phyloP scores from a whole-genome alignment of 129 eudicot genomes.

The Oenanthe sinensis region DNA sequence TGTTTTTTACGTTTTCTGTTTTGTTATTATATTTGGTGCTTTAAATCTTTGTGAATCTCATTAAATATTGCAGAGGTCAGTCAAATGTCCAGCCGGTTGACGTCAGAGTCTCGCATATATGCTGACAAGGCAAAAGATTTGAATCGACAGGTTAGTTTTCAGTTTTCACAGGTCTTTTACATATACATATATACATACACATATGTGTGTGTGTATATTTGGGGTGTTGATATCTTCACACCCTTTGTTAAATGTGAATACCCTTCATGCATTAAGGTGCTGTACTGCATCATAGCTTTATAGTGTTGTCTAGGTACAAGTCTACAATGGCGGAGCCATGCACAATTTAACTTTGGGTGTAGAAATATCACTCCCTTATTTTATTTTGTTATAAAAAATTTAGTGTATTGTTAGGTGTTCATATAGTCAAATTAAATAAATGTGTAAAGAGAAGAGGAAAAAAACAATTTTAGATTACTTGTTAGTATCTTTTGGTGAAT shows the following conservation, averaged over 20 bases:
- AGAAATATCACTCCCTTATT: not conserved
- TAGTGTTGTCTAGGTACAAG: not conserved
- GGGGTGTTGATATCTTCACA: not conserved
- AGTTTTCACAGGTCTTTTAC: constrained; percentile 11
- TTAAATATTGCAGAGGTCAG: constrained; percentile 28
- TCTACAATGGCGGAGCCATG: not conserved
- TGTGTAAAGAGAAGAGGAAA: not conserved
- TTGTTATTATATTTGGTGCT: not conserved
- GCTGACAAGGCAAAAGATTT: constrained; percentile 28
- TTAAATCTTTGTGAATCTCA: not conserved
- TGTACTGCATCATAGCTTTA: too few species aligned
- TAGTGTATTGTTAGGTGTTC: not conserved
- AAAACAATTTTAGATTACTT: not conserved
- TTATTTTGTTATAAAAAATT: too few species aligned
- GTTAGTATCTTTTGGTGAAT: not conserved
- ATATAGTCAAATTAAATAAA: not conserved
- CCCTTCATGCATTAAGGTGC: not conserved
- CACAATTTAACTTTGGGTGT: not conserved
- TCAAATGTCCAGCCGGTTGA: constrained; percentile 32
- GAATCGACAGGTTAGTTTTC: constrained; percentile 25
- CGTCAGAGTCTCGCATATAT: constrained; percentile 32
- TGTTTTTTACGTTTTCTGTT: not conserved
- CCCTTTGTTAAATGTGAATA: not conserved
- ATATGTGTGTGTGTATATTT: not conserved
- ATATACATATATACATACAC: not conserved